Evolutionary conservation across 2,329 filamentous ascomycete species (phyloP).

Genomic region (Ophiostoma quercus): DNA sequence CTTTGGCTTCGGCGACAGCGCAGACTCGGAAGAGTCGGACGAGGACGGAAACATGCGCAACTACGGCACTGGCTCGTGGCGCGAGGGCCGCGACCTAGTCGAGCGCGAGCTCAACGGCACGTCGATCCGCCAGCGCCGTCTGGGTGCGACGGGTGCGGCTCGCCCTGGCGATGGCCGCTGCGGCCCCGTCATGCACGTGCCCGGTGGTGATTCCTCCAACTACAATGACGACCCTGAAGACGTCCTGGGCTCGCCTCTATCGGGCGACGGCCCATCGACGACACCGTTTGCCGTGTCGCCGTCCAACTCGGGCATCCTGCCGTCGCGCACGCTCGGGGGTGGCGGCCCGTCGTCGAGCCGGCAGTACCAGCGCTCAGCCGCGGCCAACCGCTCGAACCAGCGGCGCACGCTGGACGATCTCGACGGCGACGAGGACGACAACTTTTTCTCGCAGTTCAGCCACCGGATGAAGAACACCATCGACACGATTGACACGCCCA

Average conservation of each 20-base stretch:
- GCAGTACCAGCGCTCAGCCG: neutral
- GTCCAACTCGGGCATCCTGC: conserved; percentile 27
- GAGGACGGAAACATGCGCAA: conserved; percentile 59
- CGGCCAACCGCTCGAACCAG: neutral
- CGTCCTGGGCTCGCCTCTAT: conserved; percentile 7
- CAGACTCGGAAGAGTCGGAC: conserved; percentile 65
- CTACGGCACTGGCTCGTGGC: conserved; percentile 78
- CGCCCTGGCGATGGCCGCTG: conserved; percentile 32
- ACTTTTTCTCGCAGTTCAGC: conserved; percentile 76
- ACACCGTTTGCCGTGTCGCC: conserved; percentile 43
- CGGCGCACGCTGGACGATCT: conserved; percentile 30
- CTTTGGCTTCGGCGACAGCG: conserved; percentile 69
- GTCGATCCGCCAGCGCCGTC: conserved; percentile 48
- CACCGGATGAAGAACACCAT: conserved; percentile 89
- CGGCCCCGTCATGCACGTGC: conserved; percentile 16
- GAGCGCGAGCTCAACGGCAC: conserved; percentile 73
- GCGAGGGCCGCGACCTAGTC: conserved; percentile 85
- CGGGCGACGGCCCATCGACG: conserved; percentile 34
- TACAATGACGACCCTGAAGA: conserved; percentile 21
- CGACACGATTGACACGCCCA: conserved; percentile 73
- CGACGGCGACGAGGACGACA: conserved; percentile 64
- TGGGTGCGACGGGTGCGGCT: conserved; percentile 35
- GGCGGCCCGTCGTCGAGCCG: conserved; percentile 23
- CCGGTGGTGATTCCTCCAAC: conserved; percentile 41
- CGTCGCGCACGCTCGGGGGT: conserved; percentile 31